Conservation (phyloP, 805 yeast genomes). For the Metschnikowia arizonensis region DNA sequence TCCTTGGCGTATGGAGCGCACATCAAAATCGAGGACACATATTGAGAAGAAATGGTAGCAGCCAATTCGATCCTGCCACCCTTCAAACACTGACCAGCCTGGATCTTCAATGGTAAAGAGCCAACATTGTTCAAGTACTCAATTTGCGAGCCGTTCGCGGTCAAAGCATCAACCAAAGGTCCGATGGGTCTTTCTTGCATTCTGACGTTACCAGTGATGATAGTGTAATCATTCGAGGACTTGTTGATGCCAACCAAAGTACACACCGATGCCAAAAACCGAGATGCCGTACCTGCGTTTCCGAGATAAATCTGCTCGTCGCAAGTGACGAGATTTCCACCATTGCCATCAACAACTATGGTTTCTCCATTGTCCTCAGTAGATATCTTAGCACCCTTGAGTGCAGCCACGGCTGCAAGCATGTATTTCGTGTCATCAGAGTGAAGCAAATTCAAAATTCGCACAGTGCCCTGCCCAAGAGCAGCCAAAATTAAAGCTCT, state of each 20-base stretch:
- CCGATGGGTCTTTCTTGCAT: conserved; percentile 98
- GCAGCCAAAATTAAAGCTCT: conserved; percentile 93
- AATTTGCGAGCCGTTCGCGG: conserved; percentile 71
- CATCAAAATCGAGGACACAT: conserved; percentile 93
- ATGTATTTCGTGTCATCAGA: conserved; percentile 96
- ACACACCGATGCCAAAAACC: conserved; percentile 90
- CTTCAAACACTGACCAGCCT: conserved; percentile 64
- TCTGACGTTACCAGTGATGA: conserved; percentile 88
- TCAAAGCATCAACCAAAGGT: conserved; percentile 87
- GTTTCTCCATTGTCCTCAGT: conserved; percentile 92
- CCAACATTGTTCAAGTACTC: conserved; percentile 71
- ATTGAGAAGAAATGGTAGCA: conserved; percentile 96
- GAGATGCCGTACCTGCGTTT: conserved; percentile 96
- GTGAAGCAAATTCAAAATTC: conserved; percentile 79
- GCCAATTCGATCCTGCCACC: conserved; percentile 94
- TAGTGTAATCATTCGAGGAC: conserved; percentile 41
- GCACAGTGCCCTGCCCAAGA: conserved; percentile 79
- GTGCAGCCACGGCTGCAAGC: conserved; percentile 77
- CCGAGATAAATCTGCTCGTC: conserved; percentile 77
- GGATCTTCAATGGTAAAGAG: conserved; percentile 76
- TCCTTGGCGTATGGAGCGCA: conserved; percentile 93
- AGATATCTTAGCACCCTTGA: conserved; percentile 76
- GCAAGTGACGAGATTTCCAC: conserved; percentile 68
- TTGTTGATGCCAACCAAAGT: conserved; percentile 58
- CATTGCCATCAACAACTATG: conserved; percentile 77